Evolutionary conservation across 306 rosid species (phyloP), one percentile per base, ranked within the genome.

Genomic region (Gastrolobium villosum): DNA sequence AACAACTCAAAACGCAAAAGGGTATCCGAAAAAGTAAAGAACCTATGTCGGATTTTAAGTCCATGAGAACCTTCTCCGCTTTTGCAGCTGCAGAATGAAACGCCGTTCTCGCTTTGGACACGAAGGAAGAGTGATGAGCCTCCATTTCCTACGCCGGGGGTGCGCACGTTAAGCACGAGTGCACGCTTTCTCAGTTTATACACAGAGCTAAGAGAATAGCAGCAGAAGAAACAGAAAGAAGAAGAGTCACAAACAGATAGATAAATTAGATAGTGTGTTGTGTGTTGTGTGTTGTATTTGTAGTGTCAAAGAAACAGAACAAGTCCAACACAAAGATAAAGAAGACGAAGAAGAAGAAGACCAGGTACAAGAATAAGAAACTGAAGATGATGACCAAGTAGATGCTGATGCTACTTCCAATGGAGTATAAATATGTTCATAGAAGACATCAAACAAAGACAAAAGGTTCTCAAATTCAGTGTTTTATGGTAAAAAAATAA

Each of bases 31-130:
- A 30, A 53, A 13, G 10, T 30, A 55, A 3, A 78, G 26, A 65
- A 86, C 96, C 91, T 78, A 80, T 92, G 85, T 92, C 97, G 82
- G 93, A 81, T 79, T 95, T 95, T 7, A 91, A 88, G 78, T 93
- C 98, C 37, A 52, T 63, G 28, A 93, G 74, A 66, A 91, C 93
- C 3, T 89, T 89, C 81, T 95, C 99, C 83, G 99, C 98, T 93
- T 93, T 95, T 5, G 93, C 90, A 75, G 99, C 99, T 11, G 98
- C 97, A 37, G 98, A 95, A 89, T 93, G 90, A 41, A 95, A 82
- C 83, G 91, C 98, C 11, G 89, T 88, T 89, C 88, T 90, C 41
- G 99, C 97, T 87, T 95, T 95, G 55, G 96, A 93, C 35, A 91
- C 97, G 49, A 95, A 91, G 66, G 98, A 88, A 50, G 77, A 13